A percentile compares a stretch with the other conserved stretches of the same genome.
Evolutionary conservation across 768 basidiomycete species (phyloP).

Genomic region (Rhizopogon rudus): DNA sequence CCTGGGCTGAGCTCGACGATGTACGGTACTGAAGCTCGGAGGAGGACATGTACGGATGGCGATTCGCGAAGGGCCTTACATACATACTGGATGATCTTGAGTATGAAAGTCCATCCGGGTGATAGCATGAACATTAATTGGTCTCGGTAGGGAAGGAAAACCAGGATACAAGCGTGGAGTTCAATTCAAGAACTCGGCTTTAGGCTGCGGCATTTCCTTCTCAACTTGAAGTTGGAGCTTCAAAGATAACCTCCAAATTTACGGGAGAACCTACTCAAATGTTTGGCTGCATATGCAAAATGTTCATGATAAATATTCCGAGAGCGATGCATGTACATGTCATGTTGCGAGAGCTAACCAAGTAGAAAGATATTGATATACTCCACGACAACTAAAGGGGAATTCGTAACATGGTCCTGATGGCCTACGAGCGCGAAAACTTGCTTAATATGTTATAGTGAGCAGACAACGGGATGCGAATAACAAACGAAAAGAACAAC

Average conservation of each 20-base stretch:
- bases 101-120: background rate
- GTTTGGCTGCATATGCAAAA: too few species aligned
- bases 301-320: too few species aligned
- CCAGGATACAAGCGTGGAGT: background rate
- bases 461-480: background rate
- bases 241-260: too few species aligned
- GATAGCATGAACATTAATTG: background rate
- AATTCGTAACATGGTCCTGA: background rate
- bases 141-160: slow-evolving; percentile 1
- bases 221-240: too few species aligned
- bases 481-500: background rate
- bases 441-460: background rate
- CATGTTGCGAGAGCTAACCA: background rate
- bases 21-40: slow-evolving; percentile 4
- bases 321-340: background rate
- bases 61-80: background rate
- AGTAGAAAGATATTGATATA: too few species aligned
- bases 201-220: too few species aligned
- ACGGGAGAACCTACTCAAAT: too few species aligned
- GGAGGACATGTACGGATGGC: background rate
- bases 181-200: background rate
- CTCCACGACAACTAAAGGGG: too few species aligned
- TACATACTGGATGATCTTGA: background rate
- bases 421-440: background rate
- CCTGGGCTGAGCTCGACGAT: slow-evolving; percentile 1